Percentiles rank a stretch among this genome's conserved stretches.
Evolutionary conservation across 129 eudicot genomes (phyloP).

Genomic region (Scalesia atractyloides): DNA sequence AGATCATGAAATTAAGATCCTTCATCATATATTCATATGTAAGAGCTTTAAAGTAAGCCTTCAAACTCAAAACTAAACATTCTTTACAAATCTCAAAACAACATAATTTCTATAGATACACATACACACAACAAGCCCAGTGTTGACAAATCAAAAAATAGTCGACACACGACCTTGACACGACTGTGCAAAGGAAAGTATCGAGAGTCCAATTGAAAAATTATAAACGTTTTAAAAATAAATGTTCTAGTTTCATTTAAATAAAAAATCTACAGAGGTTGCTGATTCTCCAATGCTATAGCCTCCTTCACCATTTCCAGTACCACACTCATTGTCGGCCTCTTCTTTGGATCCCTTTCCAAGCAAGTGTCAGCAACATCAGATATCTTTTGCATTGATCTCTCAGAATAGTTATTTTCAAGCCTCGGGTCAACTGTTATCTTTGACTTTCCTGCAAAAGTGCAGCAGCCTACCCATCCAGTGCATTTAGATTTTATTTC

Average conservation of each 20-base stretch:
- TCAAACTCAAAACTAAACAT: background rate
- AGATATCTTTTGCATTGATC: constrained; percentile 49
- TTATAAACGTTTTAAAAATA: background rate
- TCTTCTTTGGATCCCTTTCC: constrained; percentile 43
- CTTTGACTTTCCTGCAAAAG: constrained; percentile 46
- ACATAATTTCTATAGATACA: constrained; percentile 1
- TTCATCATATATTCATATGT: background rate
- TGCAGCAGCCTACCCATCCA: constrained; percentile 55
- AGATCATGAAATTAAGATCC: constrained; percentile 1
- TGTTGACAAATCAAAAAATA: constrained; percentile 26
- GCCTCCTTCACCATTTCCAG: constrained; percentile 54
- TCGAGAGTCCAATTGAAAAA: background rate
- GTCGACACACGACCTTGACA: constrained; percentile 21
- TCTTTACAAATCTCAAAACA: background rate
- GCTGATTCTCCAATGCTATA: constrained; percentile 17
- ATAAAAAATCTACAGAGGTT: background rate
- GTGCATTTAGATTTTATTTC: constrained; percentile 48
- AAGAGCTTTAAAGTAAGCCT: background rate
- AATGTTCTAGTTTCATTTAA: background rate
- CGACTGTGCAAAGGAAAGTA: background rate
- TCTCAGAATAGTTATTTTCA: constrained; percentile 29
- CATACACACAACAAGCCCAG: constrained; percentile 5
- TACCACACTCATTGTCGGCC: constrained; percentile 80
- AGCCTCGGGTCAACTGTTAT: constrained; percentile 62
- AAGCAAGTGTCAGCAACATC: constrained; percentile 56